Evolutionary conservation across 2,329 filamentous ascomycete species (phyloP), one percentile per base, ranked within the genome.

Genomic region (Diaporthe sp.): DNA sequence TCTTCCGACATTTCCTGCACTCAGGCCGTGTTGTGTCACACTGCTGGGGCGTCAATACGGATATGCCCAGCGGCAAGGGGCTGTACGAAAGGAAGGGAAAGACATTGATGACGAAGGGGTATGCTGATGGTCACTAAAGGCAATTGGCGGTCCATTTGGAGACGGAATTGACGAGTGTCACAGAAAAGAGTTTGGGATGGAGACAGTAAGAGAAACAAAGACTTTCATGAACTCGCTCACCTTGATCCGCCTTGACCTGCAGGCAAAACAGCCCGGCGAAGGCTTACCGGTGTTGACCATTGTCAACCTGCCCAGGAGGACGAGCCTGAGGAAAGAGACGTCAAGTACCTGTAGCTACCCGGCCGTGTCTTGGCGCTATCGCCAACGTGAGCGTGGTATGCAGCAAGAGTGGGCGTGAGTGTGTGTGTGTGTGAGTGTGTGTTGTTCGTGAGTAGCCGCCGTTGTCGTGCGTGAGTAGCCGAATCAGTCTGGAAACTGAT

Each of bases 281-380:
- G 76, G 76, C 61, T 77, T 77, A 25, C 76, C 76, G 3, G 76
- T 77, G 68, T 77, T 77, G 58, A 77, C 76, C 76, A 77, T 77
- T 15, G 51, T 61, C 28, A 44, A 13, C 6, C 8, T 28, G 55
- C 22, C 22, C 61, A 25, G 25, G 28, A 39, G n/a, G 31, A 34
- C 34, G 10, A 31, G 34, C 13, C 19, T 39, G 17, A 37, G 25
- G 12, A 31, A 37, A 49, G 53, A 25, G 22, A 34, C 44, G 25
- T 31, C 28, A 13, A 39, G 37, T 39, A 39, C 37, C 49, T 19
- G 31, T 42, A 15, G 44, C 46, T 17, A 28, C 10, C 37, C 8
- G 6, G 19, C 31, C 49, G 34, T 62, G 13, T 44, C 70, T 53
- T 53, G 51, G 39, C 39, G 8, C 44, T 15, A 44, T 28, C 42